Base-by-base conservation (phyloP, 1,139 yeast species). In the Diutina neorugosa region DNA sequence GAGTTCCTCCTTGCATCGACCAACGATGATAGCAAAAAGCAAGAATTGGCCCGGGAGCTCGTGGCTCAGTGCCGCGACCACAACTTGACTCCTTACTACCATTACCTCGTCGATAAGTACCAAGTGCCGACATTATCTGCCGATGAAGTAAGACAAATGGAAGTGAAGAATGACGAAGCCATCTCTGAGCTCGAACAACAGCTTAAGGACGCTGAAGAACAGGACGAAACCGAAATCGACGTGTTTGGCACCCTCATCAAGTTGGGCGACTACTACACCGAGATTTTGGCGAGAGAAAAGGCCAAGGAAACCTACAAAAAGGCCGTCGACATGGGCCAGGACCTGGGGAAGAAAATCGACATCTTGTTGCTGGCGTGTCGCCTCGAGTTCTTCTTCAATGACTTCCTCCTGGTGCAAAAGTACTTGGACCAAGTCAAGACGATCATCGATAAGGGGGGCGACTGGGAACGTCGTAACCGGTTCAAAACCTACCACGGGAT, bases 381-480 rank as follows among this genome's bases (percentile, higher is more conserved):
- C 64, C 71, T 94, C 56, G 97, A 95, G 23, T 84, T 90, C 64
- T 91, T 93, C 69, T 93, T 80, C 66, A 82, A 82, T 63, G 96
- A 93, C 69, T 84, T 82, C 63, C 70, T 72, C 14, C 80, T 80
- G 59, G 86, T 87, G 50, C 78, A 83, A 55, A 82, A 83, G 62
- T 84, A 85, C 64, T 77, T 94, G 62, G 95, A 86, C 55, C 84
- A 84, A 60, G 81, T 85, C 44, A 82, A 86, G 63, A 65, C 72
- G 48, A 73, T 88, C 64, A 89, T 93, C 63, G 98, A 93, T 62
- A 86, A 89, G 63, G 98, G 98, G 53, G 98, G 98, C 56, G 99
- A 93, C 67, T 93, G 99, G 98, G 98, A 94, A 70, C 87, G 98
- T 68, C 82, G 96, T 64, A 93, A 94, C 71, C 76, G 96, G 61